Conservation (phyloP, 768 basidiomycete genomes). For the Trametes coccinea region DNA sequence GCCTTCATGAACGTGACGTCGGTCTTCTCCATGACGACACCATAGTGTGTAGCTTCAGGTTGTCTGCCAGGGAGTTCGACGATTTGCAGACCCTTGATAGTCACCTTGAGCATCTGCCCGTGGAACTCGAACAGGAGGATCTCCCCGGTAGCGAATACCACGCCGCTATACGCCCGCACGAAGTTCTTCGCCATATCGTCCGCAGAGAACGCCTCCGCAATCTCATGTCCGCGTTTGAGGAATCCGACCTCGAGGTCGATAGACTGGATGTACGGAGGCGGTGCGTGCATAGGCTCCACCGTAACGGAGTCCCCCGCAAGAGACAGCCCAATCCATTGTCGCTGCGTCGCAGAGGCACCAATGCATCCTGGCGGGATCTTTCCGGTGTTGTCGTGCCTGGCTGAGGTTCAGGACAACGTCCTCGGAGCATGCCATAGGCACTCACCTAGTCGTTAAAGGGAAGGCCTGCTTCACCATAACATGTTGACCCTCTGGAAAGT, state of each 20-base stretch:
- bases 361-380: conserved; percentile 67
- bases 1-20: conserved; percentile 90
- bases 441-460: conserved; percentile 74
- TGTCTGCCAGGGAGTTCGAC: conserved; percentile 67
- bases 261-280: conserved; percentile 66
- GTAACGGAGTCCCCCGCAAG: conserved; percentile 73
- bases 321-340: conserved; percentile 90
- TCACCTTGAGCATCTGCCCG: conserved; percentile 76
- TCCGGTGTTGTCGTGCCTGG: conserved; percentile 78
- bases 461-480: conserved; percentile 73
- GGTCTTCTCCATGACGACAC: conserved; percentile 89
- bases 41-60: conserved; percentile 43
- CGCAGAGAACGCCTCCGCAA: conserved; percentile 72
- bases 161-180: conserved; percentile 68
- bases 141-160: conserved; percentile 70
- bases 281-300: conserved; percentile 55
- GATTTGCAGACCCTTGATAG: conserved; percentile 57
- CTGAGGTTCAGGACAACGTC: neutral
- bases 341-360: conserved; percentile 75
- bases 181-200: conserved; percentile 85
- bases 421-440: neutral
- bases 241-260: conserved; percentile 83
- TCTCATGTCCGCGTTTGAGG: conserved; percentile 51
- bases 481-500: conserved; percentile 74
- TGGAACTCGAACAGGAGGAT: conserved; percentile 85